Evolutionary conservation across 2,329 filamentous ascomycete genomes (phyloP).

Genomic region (Exserohilum turcica): DNA sequence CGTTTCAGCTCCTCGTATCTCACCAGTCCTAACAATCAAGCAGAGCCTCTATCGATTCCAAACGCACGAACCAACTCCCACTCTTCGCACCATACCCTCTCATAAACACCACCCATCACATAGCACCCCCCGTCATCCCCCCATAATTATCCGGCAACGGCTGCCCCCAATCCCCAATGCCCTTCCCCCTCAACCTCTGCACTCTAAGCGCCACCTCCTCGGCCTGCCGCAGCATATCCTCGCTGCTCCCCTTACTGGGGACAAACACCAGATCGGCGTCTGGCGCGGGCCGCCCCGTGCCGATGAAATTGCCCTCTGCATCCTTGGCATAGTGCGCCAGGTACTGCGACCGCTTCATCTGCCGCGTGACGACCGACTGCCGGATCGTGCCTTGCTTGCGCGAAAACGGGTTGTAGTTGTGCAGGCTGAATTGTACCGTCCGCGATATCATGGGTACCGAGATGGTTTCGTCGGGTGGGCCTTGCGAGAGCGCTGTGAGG

Average conservation of each 20-base stretch:
- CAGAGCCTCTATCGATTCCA: no score
- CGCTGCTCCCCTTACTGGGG: conserved; percentile 32
- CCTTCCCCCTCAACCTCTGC: conserved; percentile 12
- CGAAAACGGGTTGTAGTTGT: conserved; percentile 21
- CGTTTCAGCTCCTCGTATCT: no score
- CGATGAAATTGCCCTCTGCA: conserved; percentile 33
- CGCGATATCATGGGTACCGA: conserved; percentile 19
- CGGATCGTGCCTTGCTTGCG: conserved; percentile 10
- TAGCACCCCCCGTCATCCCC: background rate
- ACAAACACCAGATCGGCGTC: conserved; percentile 39
- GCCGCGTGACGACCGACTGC: conserved; percentile 10
- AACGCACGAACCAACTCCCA: no score
- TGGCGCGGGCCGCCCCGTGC: conserved; percentile 27
- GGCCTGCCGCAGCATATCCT: conserved; percentile 36
- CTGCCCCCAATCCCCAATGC: conserved; percentile 16
- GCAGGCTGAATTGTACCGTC: conserved; percentile 10
- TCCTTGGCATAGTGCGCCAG: conserved; percentile 40
- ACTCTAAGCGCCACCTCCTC: conserved; percentile 32
- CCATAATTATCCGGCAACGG: background rate
- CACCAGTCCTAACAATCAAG: no score
- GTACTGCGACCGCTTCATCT: conserved; percentile 33
- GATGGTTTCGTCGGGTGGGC: conserved; percentile 19
- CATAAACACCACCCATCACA: background rate
- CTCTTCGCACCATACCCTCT: background rate
- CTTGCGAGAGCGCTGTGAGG: conserved; percentile 5